These are phyloP conservation scores for Septoria linicola DNA, from an alignment of 2,329 filamentous ascomycete species.

Conservation along the genomic window DNA sequence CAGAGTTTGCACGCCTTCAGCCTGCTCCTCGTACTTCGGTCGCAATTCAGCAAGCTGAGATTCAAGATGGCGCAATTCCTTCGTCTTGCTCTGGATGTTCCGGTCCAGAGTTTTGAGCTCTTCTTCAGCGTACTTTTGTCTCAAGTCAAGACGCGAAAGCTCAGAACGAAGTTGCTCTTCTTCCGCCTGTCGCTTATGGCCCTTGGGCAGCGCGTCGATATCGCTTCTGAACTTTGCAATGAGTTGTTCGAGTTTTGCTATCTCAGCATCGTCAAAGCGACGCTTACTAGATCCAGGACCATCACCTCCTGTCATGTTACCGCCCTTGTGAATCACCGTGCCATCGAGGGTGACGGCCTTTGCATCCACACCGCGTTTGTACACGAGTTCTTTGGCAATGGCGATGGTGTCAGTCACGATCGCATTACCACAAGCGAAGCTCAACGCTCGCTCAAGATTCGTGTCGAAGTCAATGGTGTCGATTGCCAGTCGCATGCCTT, in stretches of 20 bases:
- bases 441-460: conserved; percentile 84
- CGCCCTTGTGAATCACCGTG: conserved; percentile 94
- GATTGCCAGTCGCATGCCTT: conserved; percentile 81
- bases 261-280: conserved; percentile 84
- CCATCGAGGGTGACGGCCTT: conserved; percentile 94
- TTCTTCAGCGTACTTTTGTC: conserved; percentile 66
- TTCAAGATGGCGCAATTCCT: conserved; percentile 72
- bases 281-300: conserved; percentile 68
- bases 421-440: conserved; percentile 89
- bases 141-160: conserved; percentile 74
- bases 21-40: conserved; percentile 74
- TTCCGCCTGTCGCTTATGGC: conserved; percentile 69
- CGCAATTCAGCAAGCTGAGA: conserved; percentile 71
- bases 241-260: conserved; percentile 77
- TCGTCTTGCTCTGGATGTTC: conserved; percentile 80
- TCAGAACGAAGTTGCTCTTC: conserved; percentile 82
- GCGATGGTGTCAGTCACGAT: conserved; percentile 88
- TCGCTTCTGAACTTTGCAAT: conserved; percentile 75
- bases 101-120: conserved; percentile 77
- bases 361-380: conserved; percentile 77
- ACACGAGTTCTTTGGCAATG: conserved; percentile 86
- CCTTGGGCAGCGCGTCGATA: conserved; percentile 75
- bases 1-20: conserved; percentile 64
- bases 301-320: conserved; percentile 93
- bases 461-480: conserved; percentile 95